These are phyloP conservation scores for Buddleja alternifolia DNA, from an alignment of 257 asterid species.

Conservation along the genomic window DNA sequence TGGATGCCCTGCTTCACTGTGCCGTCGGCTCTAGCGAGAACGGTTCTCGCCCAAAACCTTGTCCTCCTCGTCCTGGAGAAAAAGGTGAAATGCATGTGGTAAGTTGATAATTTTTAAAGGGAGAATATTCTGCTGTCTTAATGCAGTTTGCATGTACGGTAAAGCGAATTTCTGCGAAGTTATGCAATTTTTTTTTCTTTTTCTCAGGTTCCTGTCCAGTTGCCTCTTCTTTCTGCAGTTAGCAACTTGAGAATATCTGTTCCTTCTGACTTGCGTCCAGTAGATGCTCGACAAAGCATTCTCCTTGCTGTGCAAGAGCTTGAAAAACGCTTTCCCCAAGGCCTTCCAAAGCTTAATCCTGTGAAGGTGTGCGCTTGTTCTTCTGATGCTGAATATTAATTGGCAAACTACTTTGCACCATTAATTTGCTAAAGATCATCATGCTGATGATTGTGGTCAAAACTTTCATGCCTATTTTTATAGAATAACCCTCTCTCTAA, in stretches of 20 bases:
- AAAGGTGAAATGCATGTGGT: constrained; percentile 83
- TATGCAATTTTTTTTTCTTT: constrained; percentile 14
- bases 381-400: background rate
- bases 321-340: constrained; percentile 61
- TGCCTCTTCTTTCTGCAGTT: constrained; percentile 60
- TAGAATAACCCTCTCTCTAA: background rate
- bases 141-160: background rate
- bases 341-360: constrained; percentile 69
- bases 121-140: background rate
- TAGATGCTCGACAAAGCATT: constrained; percentile 62
- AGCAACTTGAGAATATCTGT: constrained; percentile 61
- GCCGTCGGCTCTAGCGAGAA: constrained; percentile 54
- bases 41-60: constrained; percentile 60
- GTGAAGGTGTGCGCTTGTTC: constrained; percentile 42
- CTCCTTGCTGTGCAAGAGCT: constrained; percentile 68
- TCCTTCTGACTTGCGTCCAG: constrained; percentile 64
- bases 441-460: constrained; percentile 3
- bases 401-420: constrained; percentile 19
- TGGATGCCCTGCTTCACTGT: constrained; percentile 70
- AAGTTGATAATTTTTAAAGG: constrained; percentile 14
- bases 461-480: background rate
- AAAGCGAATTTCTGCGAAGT: background rate
- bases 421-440: constrained; percentile 15
- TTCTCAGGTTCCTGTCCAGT: constrained; percentile 62
- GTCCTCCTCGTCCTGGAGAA: constrained; percentile 64